Conservation (phyloP, 345 rosid genomes). For the Odontarrhena argentea region DNA sequence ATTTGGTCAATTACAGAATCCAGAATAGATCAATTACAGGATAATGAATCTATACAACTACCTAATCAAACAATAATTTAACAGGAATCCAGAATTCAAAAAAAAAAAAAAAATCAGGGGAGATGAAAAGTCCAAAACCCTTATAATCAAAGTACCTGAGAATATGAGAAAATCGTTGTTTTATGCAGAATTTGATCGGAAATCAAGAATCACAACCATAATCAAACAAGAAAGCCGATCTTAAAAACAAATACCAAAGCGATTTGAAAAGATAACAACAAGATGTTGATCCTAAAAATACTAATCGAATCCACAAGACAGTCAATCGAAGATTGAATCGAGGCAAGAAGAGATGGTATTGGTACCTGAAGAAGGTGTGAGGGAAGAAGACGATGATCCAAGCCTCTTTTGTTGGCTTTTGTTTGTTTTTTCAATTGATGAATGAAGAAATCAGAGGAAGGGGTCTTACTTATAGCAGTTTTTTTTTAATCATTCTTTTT, state of each 20-base stretch:
- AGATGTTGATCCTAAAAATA: not conserved
- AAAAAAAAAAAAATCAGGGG: too few species aligned
- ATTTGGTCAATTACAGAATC: too few species aligned
- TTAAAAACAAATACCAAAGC: not conserved
- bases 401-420: not conserved
- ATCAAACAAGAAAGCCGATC: not conserved
- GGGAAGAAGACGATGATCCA: not conserved
- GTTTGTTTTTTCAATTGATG: constrained; percentile 10
- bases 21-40: not conserved
- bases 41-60: not conserved
- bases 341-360: not conserved
- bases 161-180: not conserved
- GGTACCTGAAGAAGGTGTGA: constrained; percentile 35
- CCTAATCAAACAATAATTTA: too few species aligned
- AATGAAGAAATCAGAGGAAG: not conserved
- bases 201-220: not conserved
- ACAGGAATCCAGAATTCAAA: too few species aligned
- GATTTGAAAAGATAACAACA: not conserved
- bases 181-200: not conserved
- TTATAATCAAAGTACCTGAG: not conserved
- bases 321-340: not conserved
- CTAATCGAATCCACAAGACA: not conserved
- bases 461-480: constrained; percentile 24
- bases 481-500: constrained; percentile 14
- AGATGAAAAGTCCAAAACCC: not conserved